These are phyloP conservation scores for Eucalyptus sp. DNA, from an alignment of 345 rosid species.

Conservation along the genomic window DNA sequence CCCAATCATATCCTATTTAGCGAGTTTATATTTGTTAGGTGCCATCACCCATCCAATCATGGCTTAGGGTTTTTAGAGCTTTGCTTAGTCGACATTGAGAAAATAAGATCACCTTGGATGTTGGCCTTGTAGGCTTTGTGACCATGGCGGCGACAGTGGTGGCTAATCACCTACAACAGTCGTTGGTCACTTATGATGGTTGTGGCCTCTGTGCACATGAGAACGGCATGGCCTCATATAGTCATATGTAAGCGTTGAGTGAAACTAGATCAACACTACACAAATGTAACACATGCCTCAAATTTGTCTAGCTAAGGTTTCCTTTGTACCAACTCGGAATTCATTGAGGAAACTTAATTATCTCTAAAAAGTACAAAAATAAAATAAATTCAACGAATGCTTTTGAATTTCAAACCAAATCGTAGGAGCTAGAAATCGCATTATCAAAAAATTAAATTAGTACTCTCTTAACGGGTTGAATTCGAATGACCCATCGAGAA, in stretches of 20 bases:
- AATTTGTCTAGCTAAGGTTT: neutral
- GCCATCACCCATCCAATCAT: neutral
- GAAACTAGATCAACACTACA: too few relatives aligned
- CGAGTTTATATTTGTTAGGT: neutral
- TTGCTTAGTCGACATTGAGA: neutral
- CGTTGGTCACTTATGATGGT: accelerated
- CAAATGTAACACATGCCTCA: accelerated
- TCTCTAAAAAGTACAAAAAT: neutral
- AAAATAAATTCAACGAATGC: neutral
- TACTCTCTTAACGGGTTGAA: accelerated
- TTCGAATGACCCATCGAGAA: accelerated
- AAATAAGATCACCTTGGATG: neutral
- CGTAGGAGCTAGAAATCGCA: neutral
- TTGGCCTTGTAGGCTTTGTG: neutral
- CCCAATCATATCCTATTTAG: neutral
- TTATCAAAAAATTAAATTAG: too few relatives aligned
- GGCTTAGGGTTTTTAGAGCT: neutral
- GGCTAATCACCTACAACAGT: accelerated
- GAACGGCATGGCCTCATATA: too few relatives aligned
- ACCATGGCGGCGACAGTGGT: accelerated
- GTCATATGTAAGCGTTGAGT: too few relatives aligned
- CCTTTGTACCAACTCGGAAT: accelerated
- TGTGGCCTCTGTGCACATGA: accelerated
- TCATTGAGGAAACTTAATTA: neutral
- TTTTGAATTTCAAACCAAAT: neutral